These are phyloP conservation scores for Aspergillus niger DNA, from an alignment of 2,329 filamentous ascomycete species.

Conservation along the genomic window DNA sequence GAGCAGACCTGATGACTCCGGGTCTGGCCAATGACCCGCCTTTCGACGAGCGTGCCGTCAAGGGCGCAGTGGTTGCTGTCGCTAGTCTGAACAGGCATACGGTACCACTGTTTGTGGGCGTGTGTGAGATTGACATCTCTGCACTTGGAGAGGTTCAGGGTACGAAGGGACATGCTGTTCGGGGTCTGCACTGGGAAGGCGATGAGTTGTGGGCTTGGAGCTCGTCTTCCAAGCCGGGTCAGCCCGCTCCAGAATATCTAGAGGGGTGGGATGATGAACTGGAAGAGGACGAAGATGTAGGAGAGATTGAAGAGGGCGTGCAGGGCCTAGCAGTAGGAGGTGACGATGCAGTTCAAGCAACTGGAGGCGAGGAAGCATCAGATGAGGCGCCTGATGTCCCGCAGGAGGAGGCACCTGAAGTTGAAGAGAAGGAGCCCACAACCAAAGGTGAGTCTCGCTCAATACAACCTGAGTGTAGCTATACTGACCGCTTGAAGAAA, in stretches of 20 bases:
- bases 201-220: slow-evolving; percentile 71
- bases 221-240: slow-evolving; percentile 55
- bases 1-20: slow-evolving; percentile 70
- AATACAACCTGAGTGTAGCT: background rate
- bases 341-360: slow-evolving; percentile 15
- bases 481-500: slow-evolving; percentile 52
- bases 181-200: slow-evolving; percentile 67
- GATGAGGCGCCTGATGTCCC: slow-evolving; percentile 26
- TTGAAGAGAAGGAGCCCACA: slow-evolving; percentile 54
- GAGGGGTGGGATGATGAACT: slow-evolving; percentile 51
- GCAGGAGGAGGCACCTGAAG: slow-evolving; percentile 31
- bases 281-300: slow-evolving; percentile 34
- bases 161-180: slow-evolving; percentile 64
- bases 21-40: slow-evolving; percentile 66
- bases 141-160: slow-evolving; percentile 58
- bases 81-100: slow-evolving; percentile 61
- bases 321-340: slow-evolving; percentile 43
- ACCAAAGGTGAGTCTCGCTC: slow-evolving; percentile 52
- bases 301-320: slow-evolving; percentile 47
- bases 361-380: slow-evolving; percentile 16
- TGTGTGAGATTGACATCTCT: slow-evolving; percentile 65
- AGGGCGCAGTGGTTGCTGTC: slow-evolving; percentile 64
- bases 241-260: slow-evolving; percentile 55
- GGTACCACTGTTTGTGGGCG: slow-evolving; percentile 65
- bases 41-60: slow-evolving; percentile 61